Conservation (phyloP, 345 rosid genomes). For the Syzygium aromaticum region DNA sequence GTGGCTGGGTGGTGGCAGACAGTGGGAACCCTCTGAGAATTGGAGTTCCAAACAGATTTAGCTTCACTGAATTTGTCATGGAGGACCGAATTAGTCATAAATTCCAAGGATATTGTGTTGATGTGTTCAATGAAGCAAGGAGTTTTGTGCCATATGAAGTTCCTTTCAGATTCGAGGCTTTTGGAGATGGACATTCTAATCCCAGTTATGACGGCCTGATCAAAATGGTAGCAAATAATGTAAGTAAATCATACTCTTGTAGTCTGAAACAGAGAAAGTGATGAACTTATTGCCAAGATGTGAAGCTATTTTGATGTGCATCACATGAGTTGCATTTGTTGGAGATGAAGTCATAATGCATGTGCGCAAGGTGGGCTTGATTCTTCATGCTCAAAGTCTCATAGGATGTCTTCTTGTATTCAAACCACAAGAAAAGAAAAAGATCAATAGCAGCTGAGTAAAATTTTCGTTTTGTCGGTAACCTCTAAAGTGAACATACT, state of each 20-base stretch:
- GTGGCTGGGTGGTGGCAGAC: slow-evolving; percentile 78
- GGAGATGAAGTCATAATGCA: neutral
- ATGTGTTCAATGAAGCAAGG: slow-evolving; percentile 60
- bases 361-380: neutral
- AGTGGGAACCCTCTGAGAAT: slow-evolving; percentile 56
- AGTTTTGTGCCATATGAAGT: slow-evolving; percentile 62
- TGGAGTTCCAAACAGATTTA: slow-evolving; percentile 71
- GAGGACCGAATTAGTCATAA: slow-evolving; percentile 32
- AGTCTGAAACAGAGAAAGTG: neutral
- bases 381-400: neutral
- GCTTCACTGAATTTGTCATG: slow-evolving; percentile 67
- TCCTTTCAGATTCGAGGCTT: slow-evolving; percentile 52
- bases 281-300: neutral
- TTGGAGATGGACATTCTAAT: slow-evolving; percentile 65
- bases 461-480: neutral
- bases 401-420: neutral
- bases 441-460: neutral
- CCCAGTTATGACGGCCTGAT: slow-evolving; percentile 48
- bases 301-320: neutral
- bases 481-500: neutral
- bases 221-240: slow-evolving; percentile 44
- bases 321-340: neutral
- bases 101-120: slow-evolving; percentile 66
- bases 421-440: neutral
- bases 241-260: slow-evolving; percentile 28